Evolutionary conservation across 2,329 filamentous ascomycete genomes (phyloP).

Genomic region (Malbranchea zuffiana): DNA sequence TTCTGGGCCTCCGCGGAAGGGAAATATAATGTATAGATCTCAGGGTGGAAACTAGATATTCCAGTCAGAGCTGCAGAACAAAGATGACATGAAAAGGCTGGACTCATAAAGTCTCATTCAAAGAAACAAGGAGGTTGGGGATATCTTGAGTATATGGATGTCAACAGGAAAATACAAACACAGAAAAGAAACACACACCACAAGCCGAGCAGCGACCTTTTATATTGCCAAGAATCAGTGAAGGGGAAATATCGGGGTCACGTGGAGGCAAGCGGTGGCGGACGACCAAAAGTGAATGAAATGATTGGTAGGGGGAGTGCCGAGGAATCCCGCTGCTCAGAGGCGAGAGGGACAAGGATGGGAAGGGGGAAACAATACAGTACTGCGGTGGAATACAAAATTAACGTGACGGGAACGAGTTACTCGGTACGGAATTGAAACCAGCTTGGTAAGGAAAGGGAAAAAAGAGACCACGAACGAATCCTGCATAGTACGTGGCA

Average conservation of each 20-base stretch:
- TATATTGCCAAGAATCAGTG: constrained; percentile 36
- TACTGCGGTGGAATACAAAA: background rate
- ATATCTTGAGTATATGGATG: constrained; percentile 1
- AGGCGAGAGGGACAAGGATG: constrained; percentile 13
- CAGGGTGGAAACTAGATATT: constrained; percentile 1
- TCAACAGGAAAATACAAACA: constrained; percentile 18
- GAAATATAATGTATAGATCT: background rate
- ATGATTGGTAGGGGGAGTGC: constrained; percentile 12
- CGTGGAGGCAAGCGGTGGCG: constrained; percentile 24
- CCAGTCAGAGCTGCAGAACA: constrained; percentile 4
- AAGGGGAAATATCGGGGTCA: constrained; percentile 20
- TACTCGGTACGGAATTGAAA: constrained; percentile 5
- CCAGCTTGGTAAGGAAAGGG: background rate
- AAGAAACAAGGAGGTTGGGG: background rate
- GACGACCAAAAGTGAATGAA: constrained; percentile 8
- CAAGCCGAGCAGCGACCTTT: constrained; percentile 21
- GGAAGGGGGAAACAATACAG: constrained; percentile 4
- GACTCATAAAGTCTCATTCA: background rate
- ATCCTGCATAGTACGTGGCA: constrained; percentile 7
- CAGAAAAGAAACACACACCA: constrained; percentile 18
- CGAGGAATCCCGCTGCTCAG: constrained; percentile 12
- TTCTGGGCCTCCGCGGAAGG: background rate
- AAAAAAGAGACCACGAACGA: constrained; percentile 4
- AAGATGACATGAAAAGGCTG: background rate
- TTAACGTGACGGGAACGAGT: background rate